Evolutionary conservation across 2,329 filamentous ascomycete genomes (phyloP), one percentile per base, ranked within the genome.

Genomic region (Ascochyta rabiei): DNA sequence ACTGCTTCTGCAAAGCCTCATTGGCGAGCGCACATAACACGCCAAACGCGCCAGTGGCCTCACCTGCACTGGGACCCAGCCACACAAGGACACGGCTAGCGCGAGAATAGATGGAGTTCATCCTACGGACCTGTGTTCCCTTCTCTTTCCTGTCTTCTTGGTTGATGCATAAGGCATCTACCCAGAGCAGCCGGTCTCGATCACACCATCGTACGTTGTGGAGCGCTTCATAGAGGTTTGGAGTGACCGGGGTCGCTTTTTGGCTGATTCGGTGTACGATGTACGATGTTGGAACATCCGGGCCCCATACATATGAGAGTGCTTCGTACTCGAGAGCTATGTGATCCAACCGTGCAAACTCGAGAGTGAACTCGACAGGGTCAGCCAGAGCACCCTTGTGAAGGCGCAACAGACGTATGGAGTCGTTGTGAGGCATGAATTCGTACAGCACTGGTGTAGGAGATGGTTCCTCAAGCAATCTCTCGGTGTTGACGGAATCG

Each of bases 121-220:
- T 63, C 34, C 38, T 42, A 2, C 41, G 15, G 13, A 65, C 59
- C 39, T 65, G 62, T 8, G 48, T 41, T 1, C 45, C 46, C 31
- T 60, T 57, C 26, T 65, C 59, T 5, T 26, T 38, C 0, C 23
- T 15, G 23, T 64, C 55, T 4, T 39, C n/a, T 24, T 63, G 61
- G 18, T 62, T 60, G 35, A 65, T 65, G 26, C 59, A 65, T 12
- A 65, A 15, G 1, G 58, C 60, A 43, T 63, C 62, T 6, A 53
- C 48, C 61, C 59, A 62, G 3, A 56, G 38, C 3, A 56, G 13
- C 10, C 45, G 39, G 30, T 51, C 43, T 26, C 35, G 26, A 2
- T 47, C 19, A 12, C 21, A 6, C 9, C 23, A 16, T 18, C 60
- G 58, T 13, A 63, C 8, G 13, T 43, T 44, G n/a, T 48, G 41